Conservation (phyloP, 129 eudicot genomes). For the Scalesia atractyloides region DNA sequence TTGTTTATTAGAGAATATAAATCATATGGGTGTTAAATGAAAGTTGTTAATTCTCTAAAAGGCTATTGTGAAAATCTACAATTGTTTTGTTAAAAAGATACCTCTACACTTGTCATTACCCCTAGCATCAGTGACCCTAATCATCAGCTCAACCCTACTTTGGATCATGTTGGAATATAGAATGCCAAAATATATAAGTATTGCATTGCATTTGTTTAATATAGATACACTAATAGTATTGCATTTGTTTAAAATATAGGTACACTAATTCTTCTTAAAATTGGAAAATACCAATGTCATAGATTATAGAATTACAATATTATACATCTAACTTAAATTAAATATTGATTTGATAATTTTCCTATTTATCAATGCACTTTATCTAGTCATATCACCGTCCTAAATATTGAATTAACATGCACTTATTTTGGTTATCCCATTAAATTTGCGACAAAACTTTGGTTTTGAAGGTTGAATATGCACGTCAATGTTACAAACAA, state of each 20-base stretch:
- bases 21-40: conserved; percentile 4
- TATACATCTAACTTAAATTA: no score
- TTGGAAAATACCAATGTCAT: not conserved
- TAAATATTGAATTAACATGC: no score
- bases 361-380: no score
- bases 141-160: conserved; percentile 20
- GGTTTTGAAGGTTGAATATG: not conserved
- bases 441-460: not conserved
- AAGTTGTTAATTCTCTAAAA: conserved; percentile 9
- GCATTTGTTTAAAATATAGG: not conserved
- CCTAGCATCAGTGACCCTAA: conserved; percentile 26
- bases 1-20: conserved; percentile 1
- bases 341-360: no score
- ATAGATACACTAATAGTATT: conserved; percentile 6
- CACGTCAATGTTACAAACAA: not conserved
- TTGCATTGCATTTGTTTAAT: not conserved
- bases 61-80: conserved; percentile 16
- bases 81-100: conserved; percentile 1
- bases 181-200: not conserved
- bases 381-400: no score
- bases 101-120: conserved; percentile 24
- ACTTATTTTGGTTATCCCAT: not conserved
- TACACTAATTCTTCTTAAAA: not conserved
- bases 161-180: conserved; percentile 11
- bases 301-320: no score